Percentiles rank a stretch among this genome's conserved stretches.
phyloP scores from a whole-genome alignment of 345 rosid genomes.

The Euphorbia peplus region DNA sequence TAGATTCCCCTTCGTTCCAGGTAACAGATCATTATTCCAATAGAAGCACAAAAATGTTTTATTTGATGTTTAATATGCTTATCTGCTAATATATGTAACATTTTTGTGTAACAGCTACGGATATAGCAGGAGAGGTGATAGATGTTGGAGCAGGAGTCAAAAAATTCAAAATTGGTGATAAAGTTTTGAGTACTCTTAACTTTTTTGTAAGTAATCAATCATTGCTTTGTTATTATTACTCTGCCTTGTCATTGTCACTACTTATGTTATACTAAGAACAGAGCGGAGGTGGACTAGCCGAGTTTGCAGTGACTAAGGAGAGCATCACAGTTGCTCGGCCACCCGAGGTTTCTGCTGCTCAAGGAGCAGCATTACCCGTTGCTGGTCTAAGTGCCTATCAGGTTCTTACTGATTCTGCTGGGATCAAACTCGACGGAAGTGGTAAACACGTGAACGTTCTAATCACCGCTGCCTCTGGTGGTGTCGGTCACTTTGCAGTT shows the following conservation, averaged over 20 bases:
- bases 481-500: neutral
- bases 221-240: neutral
- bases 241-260: neutral
- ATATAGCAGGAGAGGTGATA: constrained; percentile 75
- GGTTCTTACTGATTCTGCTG: constrained; percentile 53
- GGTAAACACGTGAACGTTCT: constrained; percentile 52
- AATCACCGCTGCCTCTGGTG: constrained; percentile 49
- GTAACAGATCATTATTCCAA: constrained; percentile 27
- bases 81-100: neutral
- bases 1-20: constrained; percentile 70
- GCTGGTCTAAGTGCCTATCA: constrained; percentile 71
- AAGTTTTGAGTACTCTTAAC: constrained; percentile 61
- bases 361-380: constrained; percentile 55
- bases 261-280: neutral
- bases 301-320: no score
- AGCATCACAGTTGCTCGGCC: constrained; percentile 48
- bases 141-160: constrained; percentile 59
- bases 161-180: constrained; percentile 68
- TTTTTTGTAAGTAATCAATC: constrained; percentile 33
- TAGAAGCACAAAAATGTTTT: neutral
- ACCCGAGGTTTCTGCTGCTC: constrained; percentile 61
- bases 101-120: constrained; percentile 52
- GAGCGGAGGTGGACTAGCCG: neutral
- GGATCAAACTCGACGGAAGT: constrained; percentile 62
- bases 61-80: neutral